Percentiles rank a stretch among this genome's conserved stretches.
phyloP scores from a whole-genome alignment of 2,329 filamentous ascomycete species.

The Camillea tinctor region DNA sequence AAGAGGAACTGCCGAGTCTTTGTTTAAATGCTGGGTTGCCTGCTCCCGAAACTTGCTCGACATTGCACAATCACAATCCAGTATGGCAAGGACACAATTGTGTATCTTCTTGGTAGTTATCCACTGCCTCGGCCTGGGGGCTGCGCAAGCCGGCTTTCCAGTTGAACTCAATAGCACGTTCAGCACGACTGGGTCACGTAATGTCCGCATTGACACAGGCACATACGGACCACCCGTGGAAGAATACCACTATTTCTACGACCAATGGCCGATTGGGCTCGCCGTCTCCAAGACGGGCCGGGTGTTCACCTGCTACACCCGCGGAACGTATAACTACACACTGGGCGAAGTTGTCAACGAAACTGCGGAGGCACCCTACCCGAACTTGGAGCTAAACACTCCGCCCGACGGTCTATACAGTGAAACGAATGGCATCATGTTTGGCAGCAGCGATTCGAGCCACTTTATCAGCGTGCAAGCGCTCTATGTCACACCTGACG shows the following conservation, averaged over 20 bases:
- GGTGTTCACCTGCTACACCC: conserved; percentile 45
- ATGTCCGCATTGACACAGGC: conserved; percentile 44
- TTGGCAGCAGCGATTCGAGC: conserved; percentile 42
- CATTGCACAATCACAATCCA: not conserved
- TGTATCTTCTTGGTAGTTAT: not conserved
- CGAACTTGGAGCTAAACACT: conserved; percentile 38
- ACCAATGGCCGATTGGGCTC: conserved; percentile 46
- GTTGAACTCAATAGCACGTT: conserved; percentile 13
- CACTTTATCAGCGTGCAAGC: conserved; percentile 45
- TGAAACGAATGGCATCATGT: conserved; percentile 39
- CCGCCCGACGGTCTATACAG: conserved; percentile 26
- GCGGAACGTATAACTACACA: conserved; percentile 45
- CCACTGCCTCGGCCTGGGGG: not conserved
- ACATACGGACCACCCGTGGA: conserved; percentile 46
- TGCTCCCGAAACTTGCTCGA: not conserved
- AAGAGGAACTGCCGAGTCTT: not conserved
- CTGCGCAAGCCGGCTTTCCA: conserved; percentile 5
- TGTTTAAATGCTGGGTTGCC: not conserved
- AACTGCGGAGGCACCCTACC: conserved; percentile 47
- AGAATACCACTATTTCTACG: conserved; percentile 48
- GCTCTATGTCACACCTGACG: conserved; percentile 42
- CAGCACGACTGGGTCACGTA: conserved; percentile 10
- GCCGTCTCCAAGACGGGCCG: conserved; percentile 41
- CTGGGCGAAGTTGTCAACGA: conserved; percentile 46
- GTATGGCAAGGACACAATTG: conserved; percentile 2